Base-by-base conservation (phyloP, 2,329 filamentous ascomycete genomes). In the Diaporthe capsici region DNA sequence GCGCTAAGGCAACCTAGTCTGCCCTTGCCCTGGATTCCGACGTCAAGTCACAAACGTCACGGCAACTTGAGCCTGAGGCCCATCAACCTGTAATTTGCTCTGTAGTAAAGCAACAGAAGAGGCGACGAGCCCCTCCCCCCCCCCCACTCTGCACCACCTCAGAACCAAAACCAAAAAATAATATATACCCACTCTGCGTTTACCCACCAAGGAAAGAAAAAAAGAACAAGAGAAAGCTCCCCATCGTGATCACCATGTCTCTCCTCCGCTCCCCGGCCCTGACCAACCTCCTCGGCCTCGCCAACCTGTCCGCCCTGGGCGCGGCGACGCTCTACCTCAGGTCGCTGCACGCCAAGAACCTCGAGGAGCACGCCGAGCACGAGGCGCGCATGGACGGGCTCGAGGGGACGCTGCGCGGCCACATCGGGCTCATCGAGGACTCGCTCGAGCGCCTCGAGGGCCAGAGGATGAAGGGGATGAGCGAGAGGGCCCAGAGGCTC, bases 371-470 rank as follows among this genome's bases (percentile, higher is more conserved):
- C 47, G 47, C 47, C 13, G 63, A 47, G 12, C 71, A 76, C 63
- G 75, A 76, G 28, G 63, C 71, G 2, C 63, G 71, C 37, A 76
- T 76, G 71, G 71, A 74, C 55, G 75, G 73, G 71, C 71, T 76
- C 10, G 75, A 76, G 49, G 75, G 71, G 5, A 76, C 75, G 34
- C 58, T 74, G 55, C 75, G 75, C 28, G 75, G 71, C 17, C 71
- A 76, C 31, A 71, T 76, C 12, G 74, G 74, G 17, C 25, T 76
- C 10, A 58, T 76, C 34, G 63, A 74, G 42, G 74, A 76, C 53
- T 76, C 74, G 55, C 71, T 74, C 17, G 71, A 74, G 63, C 74
- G 74, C 20, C 67, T 76, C n/a, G 74, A 76, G 47, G 71, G 71
- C 37, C 61, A 71, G 22, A 71, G 58, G 71, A 63, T 71, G 34